A percentile compares a stretch with the other conserved stretches of the same genome.
These are phyloP conservation scores for Allodekkera sacchari DNA, from an alignment of 805 yeast species.

Conservation along the genomic window DNA sequence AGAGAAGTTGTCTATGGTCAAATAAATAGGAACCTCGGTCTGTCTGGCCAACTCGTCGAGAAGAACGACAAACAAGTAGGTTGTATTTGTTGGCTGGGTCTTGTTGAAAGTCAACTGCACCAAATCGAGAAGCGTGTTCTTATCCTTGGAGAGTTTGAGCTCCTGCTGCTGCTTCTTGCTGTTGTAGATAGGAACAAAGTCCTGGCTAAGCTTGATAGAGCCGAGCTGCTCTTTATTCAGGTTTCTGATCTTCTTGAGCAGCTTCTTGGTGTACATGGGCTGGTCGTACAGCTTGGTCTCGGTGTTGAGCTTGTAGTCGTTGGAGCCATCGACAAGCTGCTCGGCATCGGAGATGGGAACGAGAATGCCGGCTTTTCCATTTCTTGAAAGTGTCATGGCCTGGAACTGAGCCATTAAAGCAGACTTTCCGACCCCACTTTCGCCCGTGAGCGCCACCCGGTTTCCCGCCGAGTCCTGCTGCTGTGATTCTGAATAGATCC, in stretches of 20 bases:
- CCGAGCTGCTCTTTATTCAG: constrained; percentile 36
- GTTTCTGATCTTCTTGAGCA: constrained; percentile 42
- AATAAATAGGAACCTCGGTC: constrained; percentile 43
- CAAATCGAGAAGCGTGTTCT: constrained; percentile 36
- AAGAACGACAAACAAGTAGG: constrained; percentile 42
- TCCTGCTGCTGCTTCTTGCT: constrained; percentile 9
- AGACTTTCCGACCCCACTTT: constrained; percentile 74
- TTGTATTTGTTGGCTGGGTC: constrained; percentile 23
- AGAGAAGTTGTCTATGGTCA: constrained; percentile 71
- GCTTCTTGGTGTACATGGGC: constrained; percentile 64
- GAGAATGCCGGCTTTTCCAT: constrained; percentile 29
- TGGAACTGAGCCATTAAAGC: constrained; percentile 63
- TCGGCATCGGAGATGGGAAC: constrained; percentile 59
- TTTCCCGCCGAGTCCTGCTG: constrained; percentile 30
- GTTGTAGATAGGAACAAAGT: constrained; percentile 14
- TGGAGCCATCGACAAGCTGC: constrained; percentile 60
- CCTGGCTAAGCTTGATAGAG: constrained; percentile 18
- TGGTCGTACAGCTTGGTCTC: constrained; percentile 50
- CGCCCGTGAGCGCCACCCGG: constrained; percentile 48
- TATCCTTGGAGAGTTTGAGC: constrained; percentile 9
- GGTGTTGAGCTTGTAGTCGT: constrained; percentile 53
- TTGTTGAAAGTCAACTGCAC: constrained; percentile 16
- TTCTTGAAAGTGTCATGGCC: constrained; percentile 35
- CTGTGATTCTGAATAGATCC: constrained; percentile 30
- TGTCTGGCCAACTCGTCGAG: constrained; percentile 50